Base-by-base conservation (phyloP, 2,329 filamentous ascomycete genomes). In the Pochonia chlamydosporia region DNA sequence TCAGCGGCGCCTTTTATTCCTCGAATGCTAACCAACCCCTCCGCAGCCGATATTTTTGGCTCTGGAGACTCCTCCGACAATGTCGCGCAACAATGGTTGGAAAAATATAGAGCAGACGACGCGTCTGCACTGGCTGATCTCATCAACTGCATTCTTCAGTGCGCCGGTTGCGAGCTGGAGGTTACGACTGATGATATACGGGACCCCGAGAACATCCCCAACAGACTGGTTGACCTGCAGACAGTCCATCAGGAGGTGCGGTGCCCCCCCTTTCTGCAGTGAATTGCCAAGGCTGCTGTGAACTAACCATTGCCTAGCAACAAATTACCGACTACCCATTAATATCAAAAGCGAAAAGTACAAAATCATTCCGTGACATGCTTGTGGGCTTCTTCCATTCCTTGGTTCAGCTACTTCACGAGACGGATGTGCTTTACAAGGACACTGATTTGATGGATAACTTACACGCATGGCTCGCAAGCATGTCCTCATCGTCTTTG, bases 251-350 rank as follows among this genome's bases (percentile, higher is more conserved):
- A 93, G 65, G 82, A 87, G 62, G 86, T 89, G 65, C 59, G 77
- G 65, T 18, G 10, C 10, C 6, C 5, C 3, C 4, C 37, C 21
- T 13, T 36, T 5, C 28, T 21, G 16, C 25, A 23, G 28, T 35
- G 7, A 20, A 5, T 9, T 14, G 33, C 16, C 26, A 10, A 39
- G 13, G 20, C 8, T 13, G n/a, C 9, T 30, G 2, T 28, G 43
- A n/a, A n/a, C 63, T 72, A 50, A 72, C 43, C 8, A 25, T 16
- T 43, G 5, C 10, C 41, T 51, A 84, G 73, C 79, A 86, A 75
- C 82, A 87, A 62, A 85, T 92, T 43, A 85, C 87, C 26, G 93
- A 97, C 42, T 99, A 99, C 60, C 93, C 93, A 33, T 78, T 99
- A 39, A 87, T 95, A 49, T 87, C 89, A 14, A 91, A 84, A 67